Evolutionary conservation across 2,329 filamentous ascomycete genomes (phyloP), one percentile per base, ranked within the genome.

Genomic region (Shiraia sp.): DNA sequence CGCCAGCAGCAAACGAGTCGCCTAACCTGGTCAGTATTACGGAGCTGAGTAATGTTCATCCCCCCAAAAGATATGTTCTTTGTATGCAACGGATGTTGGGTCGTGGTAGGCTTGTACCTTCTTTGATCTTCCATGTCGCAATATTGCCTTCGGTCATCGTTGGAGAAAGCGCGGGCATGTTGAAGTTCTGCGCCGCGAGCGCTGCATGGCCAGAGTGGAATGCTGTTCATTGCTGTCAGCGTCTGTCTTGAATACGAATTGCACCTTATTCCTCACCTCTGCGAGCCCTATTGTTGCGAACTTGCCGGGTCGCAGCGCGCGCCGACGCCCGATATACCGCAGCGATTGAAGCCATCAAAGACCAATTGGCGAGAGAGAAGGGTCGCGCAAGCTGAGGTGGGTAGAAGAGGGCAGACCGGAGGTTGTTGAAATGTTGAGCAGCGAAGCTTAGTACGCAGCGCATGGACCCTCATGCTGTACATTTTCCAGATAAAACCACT

Each of bases 131-230:
- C 90, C 90, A 95, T 48, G 73, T 81, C 33, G 87, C 81, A 63
- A 95, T 95, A 72, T 90, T 93, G 48, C 90, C 90, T 72, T 95
- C 90, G 49, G 89, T 95, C 90, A 95, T 95, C 42, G 90, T 95
- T 41, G 90, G 90, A 49, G 89, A 95, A 51, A 95, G 80, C 28
- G 90, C 90, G 17, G 90, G 90, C 90, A 95, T 95, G 40, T 84
- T 87, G 73, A 95, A 90, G 72, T 91, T 93, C 53, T 90, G 86
- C 16, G 89, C 90, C 35, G 86, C 89, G 57, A 85, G 78, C 59
- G 75, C 77, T 56, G 78, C 73, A 43, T 82, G 72, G 40, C 81
- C 82, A 29, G 83, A 81, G 54, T 79, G 77, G 68, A 88, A 83
- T 59, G 79, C 87, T 90, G 34, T 19, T 40, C 40, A 42, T 37